Conservation (phyloP, 345 rosid genomes). For the Lepidium aucheri region DNA sequence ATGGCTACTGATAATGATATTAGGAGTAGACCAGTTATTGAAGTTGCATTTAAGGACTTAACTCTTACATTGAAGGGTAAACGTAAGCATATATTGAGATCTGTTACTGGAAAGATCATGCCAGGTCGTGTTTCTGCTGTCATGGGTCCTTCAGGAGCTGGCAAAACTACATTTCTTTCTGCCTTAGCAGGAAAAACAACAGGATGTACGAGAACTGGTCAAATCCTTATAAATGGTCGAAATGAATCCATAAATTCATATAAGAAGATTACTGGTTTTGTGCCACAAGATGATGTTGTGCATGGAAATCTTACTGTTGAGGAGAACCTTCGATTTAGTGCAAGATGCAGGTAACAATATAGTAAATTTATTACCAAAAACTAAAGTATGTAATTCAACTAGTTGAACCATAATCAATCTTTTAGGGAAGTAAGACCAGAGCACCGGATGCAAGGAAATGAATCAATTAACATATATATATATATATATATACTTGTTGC, state of each 20-base stretch:
- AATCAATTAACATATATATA: too few species aligned
- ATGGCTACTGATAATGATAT: slow-evolving; percentile 60
- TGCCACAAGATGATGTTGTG: slow-evolving; percentile 92
- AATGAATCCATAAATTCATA: slow-evolving; percentile 64
- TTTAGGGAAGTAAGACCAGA: too few species aligned
- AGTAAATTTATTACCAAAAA: background rate
- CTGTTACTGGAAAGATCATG: slow-evolving; percentile 72
- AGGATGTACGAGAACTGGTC: slow-evolving; percentile 59
- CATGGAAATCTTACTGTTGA: slow-evolving; percentile 93
- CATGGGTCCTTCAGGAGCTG: slow-evolving; percentile 98
- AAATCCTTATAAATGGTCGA: slow-evolving; percentile 69
- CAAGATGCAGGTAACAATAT: slow-evolving; percentile 79
- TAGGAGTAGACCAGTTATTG: slow-evolving; percentile 66
- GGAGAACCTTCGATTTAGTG: slow-evolving; percentile 86
- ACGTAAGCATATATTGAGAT: slow-evolving; percentile 62
- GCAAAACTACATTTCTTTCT: slow-evolving; percentile 85
- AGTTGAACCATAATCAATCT: too few species aligned
- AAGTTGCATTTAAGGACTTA: slow-evolving; percentile 71
- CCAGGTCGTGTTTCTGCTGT: slow-evolving; percentile 98
- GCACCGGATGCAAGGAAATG: too few species aligned
- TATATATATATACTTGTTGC: too few species aligned
- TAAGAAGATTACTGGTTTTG: slow-evolving; percentile 79
- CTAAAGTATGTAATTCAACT: background rate
- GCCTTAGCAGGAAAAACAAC: slow-evolving; percentile 77
- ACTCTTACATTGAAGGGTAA: slow-evolving; percentile 75